A percentile compares a stretch with the other conserved stretches of the same genome.
These are phyloP conservation scores for Annona cherimola DNA, from an alignment of 164 flowering plant species.

Conservation along the genomic window DNA sequence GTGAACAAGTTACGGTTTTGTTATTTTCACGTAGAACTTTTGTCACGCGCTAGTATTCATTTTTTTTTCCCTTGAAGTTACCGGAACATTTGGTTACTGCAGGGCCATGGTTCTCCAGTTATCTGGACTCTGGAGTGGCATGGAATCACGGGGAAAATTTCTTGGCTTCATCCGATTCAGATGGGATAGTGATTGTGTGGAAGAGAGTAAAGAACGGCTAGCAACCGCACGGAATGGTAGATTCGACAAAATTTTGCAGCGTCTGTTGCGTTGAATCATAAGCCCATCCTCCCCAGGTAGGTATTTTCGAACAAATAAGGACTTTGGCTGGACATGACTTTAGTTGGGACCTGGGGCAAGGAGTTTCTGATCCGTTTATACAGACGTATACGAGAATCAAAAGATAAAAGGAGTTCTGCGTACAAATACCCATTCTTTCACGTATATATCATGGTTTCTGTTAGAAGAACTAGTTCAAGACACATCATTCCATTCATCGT, in stretches of 20 bases:
- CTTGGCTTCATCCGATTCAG: constrained; percentile 93
- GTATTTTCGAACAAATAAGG: neutral
- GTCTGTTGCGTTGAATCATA: neutral
- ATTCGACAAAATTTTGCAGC: neutral
- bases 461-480: neutral
- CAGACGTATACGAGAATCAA: neutral
- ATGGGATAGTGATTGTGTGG: constrained; percentile 95
- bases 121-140: constrained; percentile 55
- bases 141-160: constrained; percentile 99
- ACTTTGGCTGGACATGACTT: neutral
- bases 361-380: neutral
- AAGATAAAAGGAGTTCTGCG: too few species aligned
- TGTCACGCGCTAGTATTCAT: neutral
- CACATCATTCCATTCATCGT: too few species aligned
- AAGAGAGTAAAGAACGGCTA: constrained; percentile 64
- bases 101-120: constrained; percentile 70
- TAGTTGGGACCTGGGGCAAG: neutral
- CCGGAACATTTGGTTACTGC: constrained; percentile 20
- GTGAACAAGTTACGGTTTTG: constrained; percentile 94
- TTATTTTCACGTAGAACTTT: neutral
- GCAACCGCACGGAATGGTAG: neutral
- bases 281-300: neutral
- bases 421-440: neutral
- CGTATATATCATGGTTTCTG: neutral
- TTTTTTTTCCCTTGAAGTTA: neutral